phyloP scores from a whole-genome alignment of 2,329 filamentous ascomycete species.

The Trichoderma sp. region DNA sequence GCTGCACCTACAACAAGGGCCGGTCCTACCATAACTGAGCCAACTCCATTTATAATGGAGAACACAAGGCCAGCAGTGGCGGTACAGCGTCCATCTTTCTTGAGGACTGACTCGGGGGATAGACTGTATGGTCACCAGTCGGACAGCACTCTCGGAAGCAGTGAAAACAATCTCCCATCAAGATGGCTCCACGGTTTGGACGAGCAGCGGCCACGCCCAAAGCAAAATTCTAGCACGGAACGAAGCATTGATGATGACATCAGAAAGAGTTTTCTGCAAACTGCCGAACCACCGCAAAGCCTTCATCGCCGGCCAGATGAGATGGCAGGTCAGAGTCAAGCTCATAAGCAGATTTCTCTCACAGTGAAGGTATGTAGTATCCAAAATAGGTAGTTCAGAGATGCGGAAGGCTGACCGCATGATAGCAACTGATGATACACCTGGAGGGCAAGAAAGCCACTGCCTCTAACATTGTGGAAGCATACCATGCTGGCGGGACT shows the following conservation, averaged over 20 bases:
- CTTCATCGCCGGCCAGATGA: neutral
- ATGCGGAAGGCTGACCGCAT: conserved; percentile 4
- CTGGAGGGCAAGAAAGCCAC: conserved; percentile 31
- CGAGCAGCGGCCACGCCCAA: neutral
- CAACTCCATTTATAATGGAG: neutral
- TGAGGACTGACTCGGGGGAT: neutral
- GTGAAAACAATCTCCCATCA: neutral
- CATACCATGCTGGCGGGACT: conserved; percentile 30
- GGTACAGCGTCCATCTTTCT: neutral
- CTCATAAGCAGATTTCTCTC: neutral
- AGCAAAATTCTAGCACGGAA: neutral
- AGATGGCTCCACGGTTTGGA: neutral
- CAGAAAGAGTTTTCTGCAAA: conserved; percentile 2
- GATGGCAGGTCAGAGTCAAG: too few species aligned
- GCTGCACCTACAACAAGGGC: neutral
- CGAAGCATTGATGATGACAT: neutral
- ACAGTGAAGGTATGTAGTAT: conserved; percentile 32
- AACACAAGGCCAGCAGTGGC: neutral
- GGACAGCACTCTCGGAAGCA: neutral
- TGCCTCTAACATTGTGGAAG: conserved; percentile 28
- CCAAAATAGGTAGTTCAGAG: neutral
- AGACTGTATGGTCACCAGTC: neutral
- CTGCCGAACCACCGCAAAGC: neutral
- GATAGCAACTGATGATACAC: conserved; percentile 31
- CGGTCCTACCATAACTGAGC: too few species aligned